A percentile compares a stretch with the other conserved stretches of the same genome.
Evolutionary conservation across 768 basidiomycete species (phyloP).

Genomic region (Leucosporidium yakuticum): DNA sequence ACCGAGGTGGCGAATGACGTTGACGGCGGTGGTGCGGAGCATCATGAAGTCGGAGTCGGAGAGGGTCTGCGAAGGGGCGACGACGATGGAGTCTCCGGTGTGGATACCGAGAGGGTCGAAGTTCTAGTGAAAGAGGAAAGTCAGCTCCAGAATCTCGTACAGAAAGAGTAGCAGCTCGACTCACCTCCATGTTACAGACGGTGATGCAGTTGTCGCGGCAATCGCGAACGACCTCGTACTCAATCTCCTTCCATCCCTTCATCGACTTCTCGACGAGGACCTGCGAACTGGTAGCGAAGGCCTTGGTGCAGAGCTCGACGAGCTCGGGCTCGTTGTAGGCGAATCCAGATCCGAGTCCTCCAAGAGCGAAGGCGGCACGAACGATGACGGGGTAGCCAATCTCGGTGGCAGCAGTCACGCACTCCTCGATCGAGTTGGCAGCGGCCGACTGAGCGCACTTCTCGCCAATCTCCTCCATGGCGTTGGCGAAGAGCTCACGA

Average conservation of each 20-base stretch:
- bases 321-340: conserved; percentile 91
- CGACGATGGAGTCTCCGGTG: conserved; percentile 96
- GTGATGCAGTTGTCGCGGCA: conserved; percentile 98
- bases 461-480: conserved; percentile 94
- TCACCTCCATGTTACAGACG: conserved; percentile 99
- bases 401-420: conserved; percentile 65
- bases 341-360: conserved; percentile 91
- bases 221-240: conserved; percentile 97
- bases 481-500: conserved; percentile 82
- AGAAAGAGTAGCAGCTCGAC: conserved; percentile 38
- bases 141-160: not conserved
- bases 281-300: conserved; percentile 95
- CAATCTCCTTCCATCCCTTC: conserved; percentile 99
- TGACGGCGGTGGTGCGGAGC: conserved; percentile 95
- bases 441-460: conserved; percentile 85
- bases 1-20: conserved; percentile 96
- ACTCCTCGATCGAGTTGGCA: conserved; percentile 80
- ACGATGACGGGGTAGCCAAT: conserved; percentile 97
- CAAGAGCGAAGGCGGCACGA: conserved; percentile 91
- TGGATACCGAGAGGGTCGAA: conserved; percentile 98
- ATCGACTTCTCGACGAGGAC: conserved; percentile 98
- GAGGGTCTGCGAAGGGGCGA: conserved; percentile 94
- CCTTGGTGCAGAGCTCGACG: conserved; percentile 79
- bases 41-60: conserved; percentile 99
- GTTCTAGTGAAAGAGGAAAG: conserved; percentile 56